Evolutionary conservation across 371 early-diverging fungal species (phyloP), one percentile per base, ranked within the genome.

Genomic region (Dinochytrium kinnereticum): DNA sequence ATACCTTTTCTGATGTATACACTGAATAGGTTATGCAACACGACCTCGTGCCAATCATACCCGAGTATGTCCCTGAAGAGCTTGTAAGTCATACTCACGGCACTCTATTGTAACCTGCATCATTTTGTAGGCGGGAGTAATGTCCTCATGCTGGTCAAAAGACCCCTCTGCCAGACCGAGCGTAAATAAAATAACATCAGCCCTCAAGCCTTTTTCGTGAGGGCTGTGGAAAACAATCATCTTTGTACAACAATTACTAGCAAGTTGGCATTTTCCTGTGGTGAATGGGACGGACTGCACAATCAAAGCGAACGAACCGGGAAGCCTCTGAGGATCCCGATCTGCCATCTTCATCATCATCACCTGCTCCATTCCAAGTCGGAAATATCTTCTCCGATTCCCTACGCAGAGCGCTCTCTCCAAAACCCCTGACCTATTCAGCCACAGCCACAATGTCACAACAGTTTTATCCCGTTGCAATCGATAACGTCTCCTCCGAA

Each of bases 341-440:
- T 17, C 33, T 24, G 15, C n/a, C 21, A 5, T 64, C 64, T 37
- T 30, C 64, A 64, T 13, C 64, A 64, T 17, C 7, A 19, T 21
- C 7, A 44, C 13, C 37, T 5, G 31, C 64, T 26, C 44, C 15
- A 13, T 64, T 64, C 44, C 5, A 31, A 31, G 64, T 37, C n/a
- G 66, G 66, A 66, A 66, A 28, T 28, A 70, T 70, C 59, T 70
- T 59, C 59, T 59, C 59, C 10, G 70, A 70, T 36, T 55, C 59
- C 34, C 57, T 70, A 2, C 70, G 70, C 15, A 2, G 38, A 7
- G 70, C 70, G 21, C 61, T 59, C 26, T 70, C 55, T 33, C 70
- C 70, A 59, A 49, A 39, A 36, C 70, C 70, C 19, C 38, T 24
- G 19, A 10, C 69, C 2, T 21, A 13, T 2, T 3, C 68, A 67